phyloP scores from a whole-genome alignment of 768 basidiomycete species.

The Tricholoma furcatifolium region DNA sequence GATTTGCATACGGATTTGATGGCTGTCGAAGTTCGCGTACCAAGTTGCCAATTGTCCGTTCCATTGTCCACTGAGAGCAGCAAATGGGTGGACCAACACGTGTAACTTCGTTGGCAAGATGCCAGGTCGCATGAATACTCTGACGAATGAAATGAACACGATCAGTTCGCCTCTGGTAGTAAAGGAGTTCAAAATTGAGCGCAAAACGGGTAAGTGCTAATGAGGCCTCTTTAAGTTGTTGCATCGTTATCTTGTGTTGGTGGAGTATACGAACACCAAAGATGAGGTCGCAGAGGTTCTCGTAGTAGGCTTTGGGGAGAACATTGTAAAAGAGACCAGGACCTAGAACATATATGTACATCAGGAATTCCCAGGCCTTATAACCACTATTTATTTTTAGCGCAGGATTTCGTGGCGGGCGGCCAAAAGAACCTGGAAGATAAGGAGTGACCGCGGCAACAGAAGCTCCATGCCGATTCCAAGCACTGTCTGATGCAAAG shows the following conservation, averaged over 20 bases:
- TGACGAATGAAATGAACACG: conserved; percentile 33
- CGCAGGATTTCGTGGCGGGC: conserved; percentile 39
- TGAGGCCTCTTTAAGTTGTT: too few species aligned
- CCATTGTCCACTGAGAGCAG: too few species aligned
- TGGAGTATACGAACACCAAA: conserved; percentile 19
- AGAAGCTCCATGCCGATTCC: conserved; percentile 39
- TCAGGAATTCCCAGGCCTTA: too few species aligned
- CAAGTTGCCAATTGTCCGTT: conserved; percentile 27
- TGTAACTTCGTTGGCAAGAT: conserved; percentile 23
- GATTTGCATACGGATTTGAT: conserved; percentile 2
- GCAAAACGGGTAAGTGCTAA: too few species aligned
- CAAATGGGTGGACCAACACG: conserved; percentile 21
- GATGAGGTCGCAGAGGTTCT: conserved; percentile 27
- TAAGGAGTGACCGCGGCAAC: too few species aligned
- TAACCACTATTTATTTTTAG: conserved; percentile 37
- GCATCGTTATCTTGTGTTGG: too few species aligned
- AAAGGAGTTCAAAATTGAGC: conserved; percentile 13
- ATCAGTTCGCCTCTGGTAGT: conserved; percentile 26
- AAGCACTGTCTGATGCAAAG: conserved; percentile 19
- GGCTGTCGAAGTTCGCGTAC: too few species aligned
- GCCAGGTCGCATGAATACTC: conserved; percentile 28
- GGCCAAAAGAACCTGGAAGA: too few species aligned
- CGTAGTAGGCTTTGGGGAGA: conserved; percentile 22
- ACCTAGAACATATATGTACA: conserved; percentile 26
- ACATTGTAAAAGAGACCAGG: conserved; percentile 24